Evolutionary conservation across 352 stramenopile genomes (phyloP), one percentile per base, ranked within the genome.

Genomic region (Phytophthora pisi): DNA sequence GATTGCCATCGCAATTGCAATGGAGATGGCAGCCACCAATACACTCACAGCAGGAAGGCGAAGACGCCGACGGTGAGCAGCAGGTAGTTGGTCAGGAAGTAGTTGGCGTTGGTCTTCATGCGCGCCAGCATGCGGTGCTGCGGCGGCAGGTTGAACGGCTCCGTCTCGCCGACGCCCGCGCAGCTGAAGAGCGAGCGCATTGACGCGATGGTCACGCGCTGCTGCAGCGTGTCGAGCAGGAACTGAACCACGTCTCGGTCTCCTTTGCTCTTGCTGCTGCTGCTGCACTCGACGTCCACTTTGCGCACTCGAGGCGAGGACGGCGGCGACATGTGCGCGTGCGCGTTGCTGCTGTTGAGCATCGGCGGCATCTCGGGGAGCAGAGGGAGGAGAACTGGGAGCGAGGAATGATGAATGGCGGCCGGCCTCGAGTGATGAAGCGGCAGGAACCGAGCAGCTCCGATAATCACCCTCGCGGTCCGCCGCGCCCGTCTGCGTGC

Each of bases 81-180:
- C 57, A 93, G 20, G 54, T 93, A 93, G 66, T 93, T 93, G 68
- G 80, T 85, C 59, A 91, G 59, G 54, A 91, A 93, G 65, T 81
- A 93, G 66, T 78, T 78, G 57, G 70, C 72, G 77, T 93, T 93
- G 28, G 73, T 82, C 62, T 81, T 82, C 62, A 93, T 75, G n/a
- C 83, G 83, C 66, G 58, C 31, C 42, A 84, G 24, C 55, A 82
- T 77, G 51, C 84, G 75, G 16, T 75, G 65, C 59, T 84, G 74
- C 23, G 74, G 67, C 10, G 83, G 83, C 55, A 90, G 10, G 11
- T 73, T 86, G 70, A 92, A 91, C 31, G 85, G 83, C 57, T 75
- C 57, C 36, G 69, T 73, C 54, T 93, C 85, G 55, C 85, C 83
- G 11, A 90, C 66, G 52, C 85, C 85, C 7, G 83, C 70, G 69